Evolutionary conservation across 2,329 filamentous ascomycete genomes (phyloP), one percentile per base, ranked within the genome.

Genomic region (Magnaporthales sp.): DNA sequence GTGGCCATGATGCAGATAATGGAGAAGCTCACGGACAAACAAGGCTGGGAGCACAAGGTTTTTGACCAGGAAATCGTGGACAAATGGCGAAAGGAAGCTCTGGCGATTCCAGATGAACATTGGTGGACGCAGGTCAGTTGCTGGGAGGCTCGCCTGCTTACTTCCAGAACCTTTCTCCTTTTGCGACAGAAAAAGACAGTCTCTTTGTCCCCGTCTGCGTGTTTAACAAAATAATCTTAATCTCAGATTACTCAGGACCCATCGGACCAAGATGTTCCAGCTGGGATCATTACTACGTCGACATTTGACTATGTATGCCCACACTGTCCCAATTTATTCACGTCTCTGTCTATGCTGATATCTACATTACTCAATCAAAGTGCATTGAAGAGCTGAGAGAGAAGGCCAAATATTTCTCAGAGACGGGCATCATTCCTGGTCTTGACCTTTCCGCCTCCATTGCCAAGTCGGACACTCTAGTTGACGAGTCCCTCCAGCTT

Each of bases 401-500:
- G 70, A 86, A 87, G 70, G 82, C 83, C 1, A 71, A 70, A n/a
- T 72, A 80, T n/a, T 79, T 80, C 67, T 72, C 79, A 65, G 67
- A 75, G 4, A 76, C 75, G 19, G 73, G 77, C 1, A 74, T 82
- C 11, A 71, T 84, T 9, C 75, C 77, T 4, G 77, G 80, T 1
- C 75, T 84, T 24, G 83, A 86, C 66, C 64, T 67, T 9, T 65
- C 67, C 7, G 67, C 69, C 54, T 77, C 78, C 32, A 75, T 86
- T 4, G 80, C 79, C 68, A 88, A 88, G 71, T 84, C 84, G 0
- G 85, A 88, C 72, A 74, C 69, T 0, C 72, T 79, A 2, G 73
- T 87, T 2, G 68, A 78, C 4, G 32, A 63, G 0, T 68, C 68
- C 7, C 71, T 78, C 10, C 68, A 65, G 3, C 10, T 76, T 0